Percentiles rank a stretch among this genome's conserved stretches.
Conservation (phyloP, 2,329 filamentous ascomycete species). For the Emmonsiellopsis sp. region DNA sequence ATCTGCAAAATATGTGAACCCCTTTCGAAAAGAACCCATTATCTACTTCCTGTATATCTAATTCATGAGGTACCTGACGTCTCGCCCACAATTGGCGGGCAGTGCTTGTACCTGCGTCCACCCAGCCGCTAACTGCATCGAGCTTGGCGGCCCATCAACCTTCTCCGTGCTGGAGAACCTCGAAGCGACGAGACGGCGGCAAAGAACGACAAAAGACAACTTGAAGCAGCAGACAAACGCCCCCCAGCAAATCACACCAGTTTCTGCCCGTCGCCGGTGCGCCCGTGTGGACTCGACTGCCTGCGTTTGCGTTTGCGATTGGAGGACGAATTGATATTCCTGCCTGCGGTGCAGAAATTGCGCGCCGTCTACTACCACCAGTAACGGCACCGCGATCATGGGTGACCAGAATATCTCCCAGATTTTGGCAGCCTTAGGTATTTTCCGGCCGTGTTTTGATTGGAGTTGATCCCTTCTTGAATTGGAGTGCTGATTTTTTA, state of each 20-base stretch:
- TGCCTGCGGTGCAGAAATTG: neutral
- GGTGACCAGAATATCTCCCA: conserved; percentile 31
- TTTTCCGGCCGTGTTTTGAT: conserved; percentile 6
- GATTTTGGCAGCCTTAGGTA: conserved; percentile 45
- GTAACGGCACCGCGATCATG: conserved; percentile 2
- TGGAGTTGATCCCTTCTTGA: neutral
- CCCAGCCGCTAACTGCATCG: conserved; percentile 1
- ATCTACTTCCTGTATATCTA: neutral
- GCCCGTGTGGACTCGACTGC: neutral
- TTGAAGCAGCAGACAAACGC: neutral
- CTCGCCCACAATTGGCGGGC: no score
- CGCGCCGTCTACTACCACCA: neutral
- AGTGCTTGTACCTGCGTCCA: neutral
- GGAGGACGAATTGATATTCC: neutral
- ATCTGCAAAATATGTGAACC: no score
- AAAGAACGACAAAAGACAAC: neutral
- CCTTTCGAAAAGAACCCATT: neutral
- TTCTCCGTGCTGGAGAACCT: conserved; percentile 2
- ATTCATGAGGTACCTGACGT: neutral
- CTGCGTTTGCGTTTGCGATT: neutral
- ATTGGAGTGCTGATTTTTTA: neutral
- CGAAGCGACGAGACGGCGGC: conserved; percentile 11
- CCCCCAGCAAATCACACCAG: neutral
- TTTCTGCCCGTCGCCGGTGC: neutral
- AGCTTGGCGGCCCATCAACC: neutral